A percentile compares a stretch with the other conserved stretches of the same genome.
phyloP scores from a whole-genome alignment of 1,139 yeast genomes.

The Yamadazyma sp. region DNA sequence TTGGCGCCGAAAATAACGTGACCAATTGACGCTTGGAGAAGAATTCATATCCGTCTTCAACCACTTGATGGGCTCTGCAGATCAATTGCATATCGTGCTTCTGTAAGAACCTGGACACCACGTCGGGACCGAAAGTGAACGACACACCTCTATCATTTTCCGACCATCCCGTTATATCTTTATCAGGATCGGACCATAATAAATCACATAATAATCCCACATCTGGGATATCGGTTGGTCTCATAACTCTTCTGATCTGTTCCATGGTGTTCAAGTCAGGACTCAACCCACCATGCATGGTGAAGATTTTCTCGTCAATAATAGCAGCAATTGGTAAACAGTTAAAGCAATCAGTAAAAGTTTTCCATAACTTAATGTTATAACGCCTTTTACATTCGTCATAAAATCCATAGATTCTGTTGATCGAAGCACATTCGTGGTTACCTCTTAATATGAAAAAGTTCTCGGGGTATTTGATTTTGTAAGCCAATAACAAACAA shows the following conservation, averaged over 20 bases:
- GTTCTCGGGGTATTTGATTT: slow-evolving; percentile 96
- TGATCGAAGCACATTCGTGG: slow-evolving; percentile 96
- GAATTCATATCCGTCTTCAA: slow-evolving; percentile 97
- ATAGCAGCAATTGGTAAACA: slow-evolving; percentile 98
- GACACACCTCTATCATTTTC: slow-evolving; percentile 98
- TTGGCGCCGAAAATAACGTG: slow-evolving; percentile 93
- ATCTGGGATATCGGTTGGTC: slow-evolving; percentile 98
- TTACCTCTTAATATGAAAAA: slow-evolving; percentile 93
- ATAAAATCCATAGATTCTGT: slow-evolving; percentile 65
- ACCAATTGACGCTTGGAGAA: slow-evolving; percentile 94
- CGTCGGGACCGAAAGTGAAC: slow-evolving; percentile 96
- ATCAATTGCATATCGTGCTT: slow-evolving; percentile 96
- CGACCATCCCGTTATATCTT: slow-evolving; percentile 96
- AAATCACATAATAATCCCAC: slow-evolving; percentile 93
- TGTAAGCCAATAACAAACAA: slow-evolving; percentile 87
- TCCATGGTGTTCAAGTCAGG: slow-evolving; percentile 98
- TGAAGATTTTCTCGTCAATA: slow-evolving; percentile 94
- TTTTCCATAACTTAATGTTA: slow-evolving; percentile 96
- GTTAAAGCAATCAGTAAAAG: slow-evolving; percentile 96
- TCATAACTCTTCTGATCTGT: slow-evolving; percentile 96
- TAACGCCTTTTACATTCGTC: slow-evolving; percentile 82
- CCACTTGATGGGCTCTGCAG: slow-evolving; percentile 98
- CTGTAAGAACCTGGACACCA: slow-evolving; percentile 88
- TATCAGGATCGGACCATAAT: slow-evolving; percentile 98
- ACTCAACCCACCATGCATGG: slow-evolving; percentile 98